Evolutionary conservation across 371 early-diverging fungal genomes (phyloP).

Genomic region (Mucor lusitanicus): DNA sequence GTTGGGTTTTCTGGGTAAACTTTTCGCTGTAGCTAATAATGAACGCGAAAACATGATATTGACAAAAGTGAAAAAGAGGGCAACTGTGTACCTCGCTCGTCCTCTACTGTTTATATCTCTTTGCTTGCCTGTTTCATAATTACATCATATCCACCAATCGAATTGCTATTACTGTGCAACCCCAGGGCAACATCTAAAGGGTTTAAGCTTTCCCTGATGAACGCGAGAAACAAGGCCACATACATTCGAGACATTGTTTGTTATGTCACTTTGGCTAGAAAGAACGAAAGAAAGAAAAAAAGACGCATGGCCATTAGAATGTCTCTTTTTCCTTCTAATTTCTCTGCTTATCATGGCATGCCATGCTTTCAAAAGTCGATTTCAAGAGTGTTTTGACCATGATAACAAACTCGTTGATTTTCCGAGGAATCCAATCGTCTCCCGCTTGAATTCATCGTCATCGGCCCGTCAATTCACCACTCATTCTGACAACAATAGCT

Average conservation of each 20-base stretch:
- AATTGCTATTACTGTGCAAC: background rate
- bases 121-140: background rate
- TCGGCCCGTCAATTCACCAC: background rate
- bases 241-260: background rate
- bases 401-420: background rate
- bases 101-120: background rate
- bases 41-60: constrained; percentile 12
- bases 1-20: background rate
- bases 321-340: background rate
- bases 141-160: constrained; percentile 10
- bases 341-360: background rate
- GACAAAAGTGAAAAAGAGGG: background rate
- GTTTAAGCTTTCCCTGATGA: background rate
- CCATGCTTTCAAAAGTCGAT: background rate
- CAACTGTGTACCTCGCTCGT: background rate
- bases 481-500: background rate
- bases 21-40: background rate
- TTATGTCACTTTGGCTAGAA: background rate
- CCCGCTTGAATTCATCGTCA: background rate
- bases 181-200: background rate
- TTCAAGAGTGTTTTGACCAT: constrained; percentile 1
- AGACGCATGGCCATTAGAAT: background rate
- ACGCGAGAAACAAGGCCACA: background rate
- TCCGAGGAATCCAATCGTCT: background rate
- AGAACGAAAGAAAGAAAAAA: background rate